Evolutionary conservation across 2,329 filamentous ascomycete species (phyloP).

Genomic region (Cercospora janseana): DNA sequence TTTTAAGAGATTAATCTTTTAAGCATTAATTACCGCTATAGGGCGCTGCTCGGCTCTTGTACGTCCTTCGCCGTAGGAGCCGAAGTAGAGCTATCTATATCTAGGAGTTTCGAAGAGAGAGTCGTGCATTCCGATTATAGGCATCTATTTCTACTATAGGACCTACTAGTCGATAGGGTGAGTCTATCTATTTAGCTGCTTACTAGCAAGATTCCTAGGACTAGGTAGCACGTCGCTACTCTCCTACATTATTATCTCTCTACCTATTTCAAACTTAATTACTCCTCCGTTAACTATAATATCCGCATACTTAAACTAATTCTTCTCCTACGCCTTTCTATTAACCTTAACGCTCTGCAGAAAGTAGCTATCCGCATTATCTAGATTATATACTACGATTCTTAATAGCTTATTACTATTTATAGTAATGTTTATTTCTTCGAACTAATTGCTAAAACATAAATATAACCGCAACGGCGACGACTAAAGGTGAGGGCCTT

Average conservation of each 20-base stretch:
- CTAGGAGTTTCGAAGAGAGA: too few relatives aligned
- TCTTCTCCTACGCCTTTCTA: constrained; percentile 52
- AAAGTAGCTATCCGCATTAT: constrained; percentile 47
- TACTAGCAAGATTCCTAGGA: constrained; percentile 40
- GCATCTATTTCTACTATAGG: too few relatives aligned
- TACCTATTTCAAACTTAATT: constrained; percentile 51
- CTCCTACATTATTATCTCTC: constrained; percentile 47
- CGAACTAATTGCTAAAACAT: too few relatives aligned
- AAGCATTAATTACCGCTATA: too few relatives aligned
- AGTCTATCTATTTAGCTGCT: neutral
- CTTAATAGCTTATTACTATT: constrained; percentile 40
- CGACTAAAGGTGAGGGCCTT: too few relatives aligned
- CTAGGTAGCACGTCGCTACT: constrained; percentile 52
- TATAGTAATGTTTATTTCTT: constrained; percentile 35
- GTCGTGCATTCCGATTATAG: too few relatives aligned
- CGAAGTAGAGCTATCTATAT: too few relatives aligned
- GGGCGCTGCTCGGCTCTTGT: too few relatives aligned
- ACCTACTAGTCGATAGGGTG: too few relatives aligned
- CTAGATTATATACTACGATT: constrained; percentile 49
- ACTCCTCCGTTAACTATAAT: constrained; percentile 46
- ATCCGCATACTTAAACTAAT: constrained; percentile 57
- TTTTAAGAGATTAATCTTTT: too few relatives aligned
- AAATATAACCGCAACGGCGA: too few relatives aligned
- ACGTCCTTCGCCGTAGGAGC: too few relatives aligned
- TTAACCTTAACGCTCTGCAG: constrained; percentile 57